Evolutionary conservation across 305 asterid genomes (phyloP).

Genomic region (Lippia alba): DNA sequence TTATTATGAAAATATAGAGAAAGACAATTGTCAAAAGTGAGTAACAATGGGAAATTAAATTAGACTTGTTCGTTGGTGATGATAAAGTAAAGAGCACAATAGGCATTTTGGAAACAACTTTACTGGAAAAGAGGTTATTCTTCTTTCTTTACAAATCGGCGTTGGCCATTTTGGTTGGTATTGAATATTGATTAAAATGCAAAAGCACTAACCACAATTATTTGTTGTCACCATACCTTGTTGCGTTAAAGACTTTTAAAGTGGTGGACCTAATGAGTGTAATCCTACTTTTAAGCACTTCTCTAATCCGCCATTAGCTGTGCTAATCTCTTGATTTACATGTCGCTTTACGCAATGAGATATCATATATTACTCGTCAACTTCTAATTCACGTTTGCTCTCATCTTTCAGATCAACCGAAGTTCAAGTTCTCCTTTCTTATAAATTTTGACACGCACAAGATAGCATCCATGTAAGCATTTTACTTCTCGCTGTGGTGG

Average conservation of each 20-base stretch:
- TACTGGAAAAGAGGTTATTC: constrained; percentile 41
- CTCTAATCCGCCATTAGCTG: constrained; percentile 22
- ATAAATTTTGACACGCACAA: no score
- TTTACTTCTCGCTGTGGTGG: no score
- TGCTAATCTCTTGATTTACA: constrained; percentile 32
- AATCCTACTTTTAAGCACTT: constrained; percentile 22
- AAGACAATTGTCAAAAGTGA: constrained; percentile 14
- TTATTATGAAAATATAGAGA: background rate
- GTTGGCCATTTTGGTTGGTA: constrained; percentile 35
- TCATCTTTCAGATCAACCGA: no score
- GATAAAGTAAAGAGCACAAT: constrained; percentile 34
- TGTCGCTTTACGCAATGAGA: constrained; percentile 29
- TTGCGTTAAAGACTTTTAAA: background rate
- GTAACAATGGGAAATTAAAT: constrained; percentile 25
- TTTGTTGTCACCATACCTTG: constrained; percentile 35
- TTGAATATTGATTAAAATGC: constrained; percentile 11
- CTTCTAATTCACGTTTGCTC: no score
- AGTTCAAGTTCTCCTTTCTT: no score
- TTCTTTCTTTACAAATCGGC: constrained; percentile 65
- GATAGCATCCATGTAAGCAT: no score
- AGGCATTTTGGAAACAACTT: constrained; percentile 46
- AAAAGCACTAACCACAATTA: constrained; percentile 18
- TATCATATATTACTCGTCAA: constrained; percentile 40
- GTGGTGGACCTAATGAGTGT: constrained; percentile 35
- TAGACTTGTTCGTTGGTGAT: constrained; percentile 17